Conservation (phyloP, 768 basidiomycete species). For the Rhizopogon vinicolor region DNA sequence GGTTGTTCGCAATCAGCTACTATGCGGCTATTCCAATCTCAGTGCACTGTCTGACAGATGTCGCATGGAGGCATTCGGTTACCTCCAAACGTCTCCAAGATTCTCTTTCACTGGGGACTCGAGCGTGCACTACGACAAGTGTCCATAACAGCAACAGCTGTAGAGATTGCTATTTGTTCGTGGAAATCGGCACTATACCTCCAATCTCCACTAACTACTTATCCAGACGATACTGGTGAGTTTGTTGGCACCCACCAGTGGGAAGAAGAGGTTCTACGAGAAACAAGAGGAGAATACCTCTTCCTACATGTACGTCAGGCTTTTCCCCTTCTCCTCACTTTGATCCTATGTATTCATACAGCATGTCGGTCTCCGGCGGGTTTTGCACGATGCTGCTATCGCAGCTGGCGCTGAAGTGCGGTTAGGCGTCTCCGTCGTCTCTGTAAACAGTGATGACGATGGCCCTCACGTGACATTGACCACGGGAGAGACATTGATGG, state of each 20-base stretch:
- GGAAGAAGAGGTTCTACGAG: slow-evolving; percentile 42
- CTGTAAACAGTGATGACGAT: slow-evolving; percentile 24
- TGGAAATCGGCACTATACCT: slow-evolving; percentile 1
- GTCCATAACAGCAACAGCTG: slow-evolving; percentile 14
- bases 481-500: slow-evolving; percentile 37
- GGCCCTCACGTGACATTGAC: slow-evolving; percentile 31
- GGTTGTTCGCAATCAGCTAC: slow-evolving; percentile 1
- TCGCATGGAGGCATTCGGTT: slow-evolving; percentile 39
- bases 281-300: slow-evolving; percentile 46
- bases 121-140: slow-evolving; percentile 37
- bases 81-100: slow-evolving; percentile 55
- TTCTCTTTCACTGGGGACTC: slow-evolving; percentile 54
- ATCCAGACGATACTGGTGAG: slow-evolving; percentile 39
- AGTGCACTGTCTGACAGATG: slow-evolving; percentile 15
- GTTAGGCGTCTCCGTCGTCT: slow-evolving; percentile 35
- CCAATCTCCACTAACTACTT: slow-evolving; percentile 10
- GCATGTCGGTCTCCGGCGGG: slow-evolving; percentile 48
- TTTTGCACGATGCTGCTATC: slow-evolving; percentile 43
- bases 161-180: slow-evolving; percentile 25
- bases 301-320: slow-evolving; percentile 39
- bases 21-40: not conserved
- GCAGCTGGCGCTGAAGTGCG: slow-evolving; percentile 45
- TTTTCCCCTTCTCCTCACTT: not conserved
- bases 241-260: slow-evolving; percentile 41
- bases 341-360: slow-evolving; percentile 17